These are phyloP conservation scores for Trametes cinnabarina DNA, from an alignment of 768 basidiomycete genomes.

Conservation along the genomic window DNA sequence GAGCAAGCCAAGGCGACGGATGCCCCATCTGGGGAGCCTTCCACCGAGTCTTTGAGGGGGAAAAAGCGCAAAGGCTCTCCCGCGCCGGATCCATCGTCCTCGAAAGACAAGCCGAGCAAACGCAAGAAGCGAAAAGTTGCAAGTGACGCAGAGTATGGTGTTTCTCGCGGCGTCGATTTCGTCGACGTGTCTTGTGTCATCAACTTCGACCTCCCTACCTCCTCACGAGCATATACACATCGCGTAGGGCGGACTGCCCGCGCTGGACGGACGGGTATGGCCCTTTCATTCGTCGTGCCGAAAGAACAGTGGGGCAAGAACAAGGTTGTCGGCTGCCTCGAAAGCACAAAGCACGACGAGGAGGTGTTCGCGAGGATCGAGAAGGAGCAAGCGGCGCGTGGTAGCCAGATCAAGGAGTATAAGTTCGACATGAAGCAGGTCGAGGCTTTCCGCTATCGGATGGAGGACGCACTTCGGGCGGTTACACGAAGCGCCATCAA, in stretches of 20 bases:
- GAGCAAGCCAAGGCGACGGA: slow-evolving; percentile 27
- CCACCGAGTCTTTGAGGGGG: slow-evolving; percentile 47
- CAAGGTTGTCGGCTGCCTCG: slow-evolving; percentile 66
- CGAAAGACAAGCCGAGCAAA: slow-evolving; percentile 43
- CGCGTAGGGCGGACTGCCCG: slow-evolving; percentile 96
- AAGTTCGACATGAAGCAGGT: slow-evolving; percentile 94
- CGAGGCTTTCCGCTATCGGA: slow-evolving; percentile 95
- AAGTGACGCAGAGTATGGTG: slow-evolving; percentile 79
- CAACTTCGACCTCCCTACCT: slow-evolving; percentile 95
- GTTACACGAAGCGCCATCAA: slow-evolving; percentile 84
- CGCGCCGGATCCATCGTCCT: slow-evolving; percentile 23
- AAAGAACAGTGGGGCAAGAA: slow-evolving; percentile 66
- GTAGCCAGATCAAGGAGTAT: slow-evolving; percentile 76
- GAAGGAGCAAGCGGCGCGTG: slow-evolving; percentile 62
- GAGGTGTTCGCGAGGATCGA: slow-evolving; percentile 73
- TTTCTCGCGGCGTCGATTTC: slow-evolving; percentile 96
- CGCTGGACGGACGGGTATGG: slow-evolving; percentile 89
- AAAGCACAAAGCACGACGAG: slow-evolving; percentile 75
- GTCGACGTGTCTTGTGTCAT: slow-evolving; percentile 95
- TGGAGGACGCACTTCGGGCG: slow-evolving; percentile 91
- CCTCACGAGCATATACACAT: slow-evolving; percentile 88
- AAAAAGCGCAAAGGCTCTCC: slow-evolving; percentile 49
- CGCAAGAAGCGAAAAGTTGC: slow-evolving; percentile 45
- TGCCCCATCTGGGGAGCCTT: slow-evolving; percentile 20
- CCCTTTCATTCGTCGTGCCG: slow-evolving; percentile 85